phyloP scores from a whole-genome alignment of 192 early-diverging fungal genomes.

The Cetraspora pellucida region DNA sequence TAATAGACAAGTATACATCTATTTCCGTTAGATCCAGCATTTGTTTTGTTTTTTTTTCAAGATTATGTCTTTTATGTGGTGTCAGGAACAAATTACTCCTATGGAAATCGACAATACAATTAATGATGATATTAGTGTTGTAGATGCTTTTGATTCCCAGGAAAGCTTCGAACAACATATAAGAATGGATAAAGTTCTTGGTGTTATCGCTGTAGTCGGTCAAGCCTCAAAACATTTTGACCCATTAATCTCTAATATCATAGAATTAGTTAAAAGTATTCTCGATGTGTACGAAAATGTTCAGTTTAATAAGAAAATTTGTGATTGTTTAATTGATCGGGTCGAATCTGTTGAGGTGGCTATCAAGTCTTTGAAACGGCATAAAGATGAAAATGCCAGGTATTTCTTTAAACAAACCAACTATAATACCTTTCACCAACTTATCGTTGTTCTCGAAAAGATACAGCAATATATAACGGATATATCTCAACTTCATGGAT shows the following conservation, averaged over 20 bases:
- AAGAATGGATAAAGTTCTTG: too few species aligned
- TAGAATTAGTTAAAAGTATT: slow-evolving; percentile 3
- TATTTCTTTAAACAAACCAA: not conserved
- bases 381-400: not conserved
- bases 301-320: slow-evolving; percentile 20
- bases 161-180: too few species aligned
- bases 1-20: too few species aligned
- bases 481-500: slow-evolving; percentile 24
- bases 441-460: not conserved
- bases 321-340: slow-evolving; percentile 24
- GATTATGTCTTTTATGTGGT: too few species aligned
- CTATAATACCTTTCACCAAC: not conserved
- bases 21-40: too few species aligned
- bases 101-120: too few species aligned
- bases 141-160: too few species aligned
- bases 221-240: slow-evolving; percentile 14
- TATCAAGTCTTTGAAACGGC: slow-evolving; percentile 9
- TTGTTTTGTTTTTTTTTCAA: too few species aligned
- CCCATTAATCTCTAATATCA: not conserved
- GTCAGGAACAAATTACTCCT: too few species aligned
- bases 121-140: too few species aligned
- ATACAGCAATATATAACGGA: not conserved
- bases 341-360: not conserved
- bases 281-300: slow-evolving; percentile 21
- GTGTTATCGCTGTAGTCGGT: not conserved